Evolutionary conservation across 768 basidiomycete genomes (phyloP), one percentile per base, ranked within the genome.

Genomic region (Austroboletus festivus): DNA sequence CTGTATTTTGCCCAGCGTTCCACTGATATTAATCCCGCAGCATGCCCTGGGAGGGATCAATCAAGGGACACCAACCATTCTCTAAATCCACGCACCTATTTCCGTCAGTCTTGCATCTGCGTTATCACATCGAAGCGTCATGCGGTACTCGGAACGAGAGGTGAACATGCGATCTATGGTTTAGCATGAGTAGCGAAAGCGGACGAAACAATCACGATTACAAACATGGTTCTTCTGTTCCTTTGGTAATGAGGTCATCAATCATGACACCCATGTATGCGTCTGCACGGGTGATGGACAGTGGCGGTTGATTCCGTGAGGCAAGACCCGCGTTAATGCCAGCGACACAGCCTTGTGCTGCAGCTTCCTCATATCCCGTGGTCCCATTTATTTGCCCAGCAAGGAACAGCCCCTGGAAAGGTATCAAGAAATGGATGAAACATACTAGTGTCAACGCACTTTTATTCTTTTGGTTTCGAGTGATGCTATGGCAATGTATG

Each of bases 361-460:
- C 93, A 1, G 93, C 93, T 69, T 95, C 93, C 63, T 95, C 93
- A 62, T 95, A 95, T 5, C 93, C 93, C 2, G 93, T 95, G 1
- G 93, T 95, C 11, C 87, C 86, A 56, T 93, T 94, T 58, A 94
- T 94, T 65, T 94, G 91, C 4, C 92, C 91, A 1, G 90, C 89
- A 19, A 94, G 79, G 67, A 87, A 94, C 3, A 94, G 75, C 1
- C 91, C 91, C 80, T 87, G 39, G 15, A 13, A 1, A 37, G 46
- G 28, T 7, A 4, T 33, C 18, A 23, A 46, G 20, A 33, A 4
- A 39, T 16, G 10, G 11, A 54, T 8, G 2, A 26, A 23, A 23
- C 13, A 41, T 40, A 28, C 18, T 33, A 42, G 20, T 20, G 2
- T 15, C 5, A 1, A 46, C 52, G 18, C 54, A 83, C 88, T 67